These are phyloP conservation scores for Fusarium chlamydosporum DNA, from an alignment of 2,329 filamentous ascomycete genomes.

Conservation along the genomic window DNA sequence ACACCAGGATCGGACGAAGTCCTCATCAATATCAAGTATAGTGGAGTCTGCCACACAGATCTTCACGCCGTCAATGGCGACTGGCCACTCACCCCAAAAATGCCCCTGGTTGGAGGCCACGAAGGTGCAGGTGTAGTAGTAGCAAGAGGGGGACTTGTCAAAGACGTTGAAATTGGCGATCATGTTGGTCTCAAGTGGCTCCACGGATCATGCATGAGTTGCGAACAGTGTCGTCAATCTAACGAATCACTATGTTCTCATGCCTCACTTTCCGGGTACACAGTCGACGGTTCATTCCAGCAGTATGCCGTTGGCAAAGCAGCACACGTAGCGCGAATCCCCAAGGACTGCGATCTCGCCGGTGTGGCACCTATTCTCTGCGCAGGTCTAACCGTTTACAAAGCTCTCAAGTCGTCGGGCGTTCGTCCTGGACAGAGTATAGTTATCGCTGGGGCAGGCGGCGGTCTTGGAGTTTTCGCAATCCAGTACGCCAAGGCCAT, in stretches of 20 bases:
- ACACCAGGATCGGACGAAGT: constrained; percentile 88
- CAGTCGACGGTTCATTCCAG: constrained; percentile 90
- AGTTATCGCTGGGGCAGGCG: constrained; percentile 85
- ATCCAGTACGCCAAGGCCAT: constrained; percentile 90
- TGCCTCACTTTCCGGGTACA: constrained; percentile 85
- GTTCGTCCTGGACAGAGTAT: constrained; percentile 79
- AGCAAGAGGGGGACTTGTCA: constrained; percentile 79
- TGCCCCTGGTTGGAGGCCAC: constrained; percentile 84
- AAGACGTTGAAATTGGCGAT: constrained; percentile 83
- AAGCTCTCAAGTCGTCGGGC: constrained; percentile 83
- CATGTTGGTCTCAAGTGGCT: constrained; percentile 91
- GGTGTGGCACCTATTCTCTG: constrained; percentile 84
- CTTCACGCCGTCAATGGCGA: constrained; percentile 82
- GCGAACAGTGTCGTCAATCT: constrained; percentile 81
- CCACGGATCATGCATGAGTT: constrained; percentile 84
- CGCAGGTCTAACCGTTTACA: constrained; percentile 87
- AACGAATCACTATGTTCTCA: constrained; percentile 86
- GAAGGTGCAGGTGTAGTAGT: constrained; percentile 85
- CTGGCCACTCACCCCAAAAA: constrained; percentile 83
- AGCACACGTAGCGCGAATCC: constrained; percentile 82
- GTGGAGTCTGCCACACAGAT: constrained; percentile 91
- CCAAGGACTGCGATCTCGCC: constrained; percentile 79
- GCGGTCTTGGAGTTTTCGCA: constrained; percentile 81
- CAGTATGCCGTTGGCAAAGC: constrained; percentile 89
- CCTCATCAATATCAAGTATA: constrained; percentile 87